phyloP scores from a whole-genome alignment of 2,329 filamentous ascomycete genomes.

The Trichoderma sp. region DNA sequence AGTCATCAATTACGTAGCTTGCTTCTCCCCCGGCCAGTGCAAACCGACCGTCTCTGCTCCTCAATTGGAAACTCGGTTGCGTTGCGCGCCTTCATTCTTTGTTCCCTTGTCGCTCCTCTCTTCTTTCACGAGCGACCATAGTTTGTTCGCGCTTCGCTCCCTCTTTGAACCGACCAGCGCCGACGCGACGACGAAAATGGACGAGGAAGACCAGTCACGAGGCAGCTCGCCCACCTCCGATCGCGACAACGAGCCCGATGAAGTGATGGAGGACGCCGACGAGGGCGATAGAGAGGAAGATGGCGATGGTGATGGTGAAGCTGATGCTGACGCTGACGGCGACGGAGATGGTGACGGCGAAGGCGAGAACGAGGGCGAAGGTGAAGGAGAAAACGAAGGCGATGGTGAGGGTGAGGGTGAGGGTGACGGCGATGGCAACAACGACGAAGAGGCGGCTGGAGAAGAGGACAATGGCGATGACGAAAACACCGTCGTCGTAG shows the following conservation, averaged over 20 bases:
- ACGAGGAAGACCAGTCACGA: conserved; percentile 38
- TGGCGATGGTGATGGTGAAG: conserved; percentile 53
- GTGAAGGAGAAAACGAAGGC: conserved; percentile 32
- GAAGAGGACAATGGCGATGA: conserved; percentile 40
- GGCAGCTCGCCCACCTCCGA: conserved; percentile 38
- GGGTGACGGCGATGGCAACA: conserved; percentile 40
- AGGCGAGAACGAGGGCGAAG: conserved; percentile 53
- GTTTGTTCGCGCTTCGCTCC: not conserved
- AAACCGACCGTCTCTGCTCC: not conserved
- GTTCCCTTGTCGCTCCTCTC: not conserved
- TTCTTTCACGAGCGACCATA: not conserved
- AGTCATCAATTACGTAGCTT: not conserved
- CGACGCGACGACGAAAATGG: conserved; percentile 31
- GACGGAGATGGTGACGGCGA: conserved; percentile 47
- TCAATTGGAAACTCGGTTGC: not conserved
- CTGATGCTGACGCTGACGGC: conserved; percentile 39
- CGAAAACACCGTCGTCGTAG: conserved; percentile 31
- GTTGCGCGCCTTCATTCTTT: not conserved
- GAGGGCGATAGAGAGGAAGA: conserved; percentile 44
- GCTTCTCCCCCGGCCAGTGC: not conserved
- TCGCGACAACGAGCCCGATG: conserved; percentile 52
- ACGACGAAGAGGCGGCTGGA: conserved; percentile 19
- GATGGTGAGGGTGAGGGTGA: conserved; percentile 32
- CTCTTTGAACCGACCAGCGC: not conserved
- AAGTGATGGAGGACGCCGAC: conserved; percentile 57